These are phyloP conservation scores for Epichloe baconii DNA, from an alignment of 2,329 filamentous ascomycete species.

Conservation along the genomic window DNA sequence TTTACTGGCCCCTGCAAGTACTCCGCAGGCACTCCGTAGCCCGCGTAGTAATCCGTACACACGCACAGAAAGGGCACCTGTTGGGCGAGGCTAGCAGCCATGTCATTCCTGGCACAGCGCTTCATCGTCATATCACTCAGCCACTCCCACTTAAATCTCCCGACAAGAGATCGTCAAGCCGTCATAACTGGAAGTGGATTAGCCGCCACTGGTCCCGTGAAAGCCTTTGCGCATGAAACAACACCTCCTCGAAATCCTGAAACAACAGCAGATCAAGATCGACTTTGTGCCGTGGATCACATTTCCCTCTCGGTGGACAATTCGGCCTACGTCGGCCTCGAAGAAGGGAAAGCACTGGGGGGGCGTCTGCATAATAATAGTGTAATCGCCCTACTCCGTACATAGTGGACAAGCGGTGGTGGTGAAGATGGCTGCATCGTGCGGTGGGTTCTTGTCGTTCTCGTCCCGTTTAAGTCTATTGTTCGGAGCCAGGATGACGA, in stretches of 20 bases:
- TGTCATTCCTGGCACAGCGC: not conserved
- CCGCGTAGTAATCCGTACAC: no score
- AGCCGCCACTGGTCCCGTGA: not conserved
- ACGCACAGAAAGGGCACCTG: not conserved
- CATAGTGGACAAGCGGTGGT: no score
- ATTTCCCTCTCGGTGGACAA: not conserved
- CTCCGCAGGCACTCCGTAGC: no score
- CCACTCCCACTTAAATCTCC: not conserved
- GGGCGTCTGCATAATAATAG: no score
- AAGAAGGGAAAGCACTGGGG: no score
- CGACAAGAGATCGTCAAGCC: not conserved
- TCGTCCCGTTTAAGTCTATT: no score
- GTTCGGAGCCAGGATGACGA: no score
- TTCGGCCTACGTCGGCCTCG: not conserved
- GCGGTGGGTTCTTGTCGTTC: no score
- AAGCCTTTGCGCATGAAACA: not conserved
- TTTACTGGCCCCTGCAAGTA: no score
- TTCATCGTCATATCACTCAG: not conserved
- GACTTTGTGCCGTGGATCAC: constrained; percentile 2
- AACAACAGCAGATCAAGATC: constrained; percentile 14
- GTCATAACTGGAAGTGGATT: not conserved
- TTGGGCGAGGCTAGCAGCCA: not conserved
- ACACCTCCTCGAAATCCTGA: constrained; percentile 8
- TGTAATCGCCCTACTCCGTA: no score
- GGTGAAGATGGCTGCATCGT: no score